Base-by-base conservation (phyloP, 257 asterid species). In the Ballota nigra region DNA sequence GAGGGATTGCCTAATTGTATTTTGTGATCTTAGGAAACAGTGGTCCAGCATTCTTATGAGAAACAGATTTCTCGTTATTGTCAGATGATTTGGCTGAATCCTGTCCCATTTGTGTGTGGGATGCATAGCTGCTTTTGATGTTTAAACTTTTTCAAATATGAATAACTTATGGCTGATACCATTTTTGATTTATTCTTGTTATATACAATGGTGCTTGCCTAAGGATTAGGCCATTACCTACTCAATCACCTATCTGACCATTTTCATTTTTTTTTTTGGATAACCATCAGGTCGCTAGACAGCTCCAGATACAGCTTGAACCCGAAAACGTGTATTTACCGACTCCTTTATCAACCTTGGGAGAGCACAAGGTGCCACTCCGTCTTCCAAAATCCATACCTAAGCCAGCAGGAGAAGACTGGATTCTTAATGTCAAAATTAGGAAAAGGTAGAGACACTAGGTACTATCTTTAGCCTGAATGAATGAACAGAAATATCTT, bases 311-410 rank as follows among this genome's bases (percentile, higher is more conserved):
- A 80, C 82, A 68, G n/a, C 79, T 92, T 58, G 93, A 80, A 73
- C 92, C 96, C 0, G 94, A 86, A 67, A 90, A 88, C 82, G 67
- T 92, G 78, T 78, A 82, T 34, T 72, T 89, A 56, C 85, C 91
- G 0, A 31, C 82, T 22, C 96, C 98, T 58, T 68, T 92, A 70
- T 70, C 93, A 15, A 69, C 91, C 36, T 63, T 86, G 69, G 96
- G 96, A 15, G 96, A 89, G 80, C 86, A 80, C 75, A 88, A 92
- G 83, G 90, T 92, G 57, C 94, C 93, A 49, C 94, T 92, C 6
- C 92, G 86, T 52, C 75, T 92, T 28, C 98, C 96, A 3, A 88
- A 81, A 74, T 81, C 96, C 70, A 81, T 92, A 65, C 98, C 94
- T 43, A 81, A 86, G 80, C 94, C 91, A 0, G 94, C 89, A 12